These are phyloP conservation scores for Cryptosporidium sp. DNA, from an alignment of 169 alveolate species.

Conservation along the genomic window DNA sequence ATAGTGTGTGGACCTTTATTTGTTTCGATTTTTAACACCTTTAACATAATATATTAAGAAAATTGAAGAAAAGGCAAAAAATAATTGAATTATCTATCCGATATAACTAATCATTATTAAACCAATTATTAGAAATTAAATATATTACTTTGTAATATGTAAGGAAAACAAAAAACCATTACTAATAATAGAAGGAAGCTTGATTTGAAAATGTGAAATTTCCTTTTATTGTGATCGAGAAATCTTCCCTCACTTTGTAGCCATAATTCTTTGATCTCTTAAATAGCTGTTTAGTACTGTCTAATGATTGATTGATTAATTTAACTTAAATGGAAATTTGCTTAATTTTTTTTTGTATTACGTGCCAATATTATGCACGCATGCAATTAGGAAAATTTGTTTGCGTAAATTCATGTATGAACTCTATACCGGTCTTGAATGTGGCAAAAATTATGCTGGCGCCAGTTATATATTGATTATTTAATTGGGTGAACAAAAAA, in stretches of 20 bases:
- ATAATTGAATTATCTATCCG: no score
- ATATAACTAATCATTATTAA: no score
- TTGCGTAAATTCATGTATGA: background rate
- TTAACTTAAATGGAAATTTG: background rate
- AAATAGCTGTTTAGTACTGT: no score
- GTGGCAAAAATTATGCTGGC: slow-evolving; percentile 2
- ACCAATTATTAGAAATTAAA: no score
- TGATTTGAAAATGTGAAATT: background rate
- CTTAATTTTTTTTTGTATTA: background rate
- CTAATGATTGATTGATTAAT: background rate
- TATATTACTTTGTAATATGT: no score
- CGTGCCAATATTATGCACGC: background rate
- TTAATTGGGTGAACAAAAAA: background rate
- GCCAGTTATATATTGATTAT: background rate
- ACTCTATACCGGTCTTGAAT: slow-evolving; percentile 7
- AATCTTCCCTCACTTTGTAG: no score
- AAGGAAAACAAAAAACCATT: no score
- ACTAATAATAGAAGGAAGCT: background rate
- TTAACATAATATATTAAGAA: no score
- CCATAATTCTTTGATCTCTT: no score
- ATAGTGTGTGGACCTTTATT: no score
- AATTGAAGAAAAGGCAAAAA: no score
- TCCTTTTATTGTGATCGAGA: background rate
- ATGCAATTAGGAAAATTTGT: background rate
- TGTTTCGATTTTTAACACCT: no score